These are phyloP conservation scores for Isoetes taiwanensis DNA, from an alignment of 75 land plant species.

Conservation along the genomic window DNA sequence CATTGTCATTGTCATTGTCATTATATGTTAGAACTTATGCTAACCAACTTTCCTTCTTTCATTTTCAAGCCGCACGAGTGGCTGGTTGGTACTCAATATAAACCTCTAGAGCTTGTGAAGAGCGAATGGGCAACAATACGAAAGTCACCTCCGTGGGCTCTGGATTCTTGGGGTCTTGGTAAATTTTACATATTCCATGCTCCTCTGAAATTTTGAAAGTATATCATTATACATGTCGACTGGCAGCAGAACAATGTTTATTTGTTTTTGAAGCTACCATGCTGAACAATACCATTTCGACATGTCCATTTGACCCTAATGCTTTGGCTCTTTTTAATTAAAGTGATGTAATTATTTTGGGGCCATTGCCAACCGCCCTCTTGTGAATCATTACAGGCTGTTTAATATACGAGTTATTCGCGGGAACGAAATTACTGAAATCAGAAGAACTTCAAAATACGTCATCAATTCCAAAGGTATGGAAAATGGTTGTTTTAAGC, in stretches of 20 bases:
- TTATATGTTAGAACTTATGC: no score
- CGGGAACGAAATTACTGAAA: constrained; percentile 54
- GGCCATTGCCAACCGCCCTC: no score
- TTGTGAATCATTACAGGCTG: constrained; percentile 90
- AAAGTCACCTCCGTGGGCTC: constrained; percentile 90
- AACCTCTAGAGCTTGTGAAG: constrained; percentile 69
- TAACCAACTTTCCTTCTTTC: not conserved
- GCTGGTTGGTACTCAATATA: constrained; percentile 88
- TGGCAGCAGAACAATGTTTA: no score
- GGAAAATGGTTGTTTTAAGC: not conserved
- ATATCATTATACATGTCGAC: no score
- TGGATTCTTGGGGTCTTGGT: constrained; percentile 99
- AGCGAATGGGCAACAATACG: constrained; percentile 82
- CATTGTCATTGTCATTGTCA: no score
- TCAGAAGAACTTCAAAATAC: constrained; percentile 86
- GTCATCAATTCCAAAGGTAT: constrained; percentile 83
- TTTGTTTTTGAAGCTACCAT: no score
- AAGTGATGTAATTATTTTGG: no score
- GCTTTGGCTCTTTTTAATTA: no score
- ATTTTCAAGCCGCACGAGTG: constrained; percentile 76
- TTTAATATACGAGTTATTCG: constrained; percentile 85
- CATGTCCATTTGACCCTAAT: no score
- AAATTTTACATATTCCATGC: no score
- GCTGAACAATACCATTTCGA: no score
- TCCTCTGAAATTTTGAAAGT: no score